These are phyloP conservation scores for Picochlorum sp. DNA, from an alignment of 139 green algal genomes.

Conservation along the genomic window DNA sequence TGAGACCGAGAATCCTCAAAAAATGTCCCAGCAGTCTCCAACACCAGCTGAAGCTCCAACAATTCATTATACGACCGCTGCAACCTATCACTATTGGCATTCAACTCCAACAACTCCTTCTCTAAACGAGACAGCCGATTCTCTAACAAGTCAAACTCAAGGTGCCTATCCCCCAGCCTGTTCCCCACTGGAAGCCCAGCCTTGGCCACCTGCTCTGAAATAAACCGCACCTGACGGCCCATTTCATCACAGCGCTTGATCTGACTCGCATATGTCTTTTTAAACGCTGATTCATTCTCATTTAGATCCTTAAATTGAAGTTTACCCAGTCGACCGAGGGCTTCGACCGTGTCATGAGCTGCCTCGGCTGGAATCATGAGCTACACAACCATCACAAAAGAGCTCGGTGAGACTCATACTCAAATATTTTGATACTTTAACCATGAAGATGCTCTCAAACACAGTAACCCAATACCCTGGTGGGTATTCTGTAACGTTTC, in stretches of 20 bases:
- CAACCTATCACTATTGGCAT: conserved; percentile 84
- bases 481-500: too few relatives aligned
- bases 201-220: conserved; percentile 82
- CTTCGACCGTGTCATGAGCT: conserved; percentile 81
- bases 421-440: not conserved
- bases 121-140: conserved; percentile 81
- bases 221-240: conserved; percentile 87
- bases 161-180: conserved; percentile 6
- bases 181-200: conserved; percentile 37
- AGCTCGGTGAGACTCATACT: not conserved
- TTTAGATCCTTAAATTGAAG: conserved; percentile 94
- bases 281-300: conserved; percentile 79
- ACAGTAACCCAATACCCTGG: not conserved
- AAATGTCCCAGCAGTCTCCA: conserved; percentile 85
- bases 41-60: conserved; percentile 88
- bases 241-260: conserved; percentile 98
- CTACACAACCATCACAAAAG: conserved; percentile 40
- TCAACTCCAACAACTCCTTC: conserved; percentile 77
- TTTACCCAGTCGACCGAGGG: conserved; percentile 78
- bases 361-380: conserved; percentile 95
- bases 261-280: conserved; percentile 88
- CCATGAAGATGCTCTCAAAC: not conserved
- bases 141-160: conserved; percentile 48
- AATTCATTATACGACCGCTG: conserved; percentile 75
- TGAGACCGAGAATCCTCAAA: conserved; percentile 66